Percentiles rank a stretch among this genome's conserved stretches.
phyloP scores from a whole-genome alignment of 352 stramenopile genomes.

The Phytophthora capsici region DNA sequence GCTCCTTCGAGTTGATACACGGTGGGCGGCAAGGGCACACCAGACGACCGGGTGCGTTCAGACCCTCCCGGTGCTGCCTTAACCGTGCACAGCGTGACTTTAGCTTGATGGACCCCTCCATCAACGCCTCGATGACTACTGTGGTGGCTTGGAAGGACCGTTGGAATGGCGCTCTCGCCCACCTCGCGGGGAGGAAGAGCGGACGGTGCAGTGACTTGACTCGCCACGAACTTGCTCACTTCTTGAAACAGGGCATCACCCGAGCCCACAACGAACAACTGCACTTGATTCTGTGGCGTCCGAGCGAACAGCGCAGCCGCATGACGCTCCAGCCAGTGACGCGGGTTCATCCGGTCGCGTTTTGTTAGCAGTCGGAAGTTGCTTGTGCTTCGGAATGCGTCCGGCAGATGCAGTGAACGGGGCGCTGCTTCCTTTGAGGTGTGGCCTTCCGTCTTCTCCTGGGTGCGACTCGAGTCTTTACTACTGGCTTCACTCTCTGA shows the following conservation, averaged over 20 bases:
- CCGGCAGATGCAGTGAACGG: constrained; percentile 23
- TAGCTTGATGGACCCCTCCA: constrained; percentile 51
- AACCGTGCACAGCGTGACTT: constrained; percentile 76
- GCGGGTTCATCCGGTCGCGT: constrained; percentile 44
- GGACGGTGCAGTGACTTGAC: constrained; percentile 64
- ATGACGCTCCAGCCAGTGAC: constrained; percentile 54
- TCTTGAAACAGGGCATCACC: constrained; percentile 74
- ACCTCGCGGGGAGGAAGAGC: constrained; percentile 26
- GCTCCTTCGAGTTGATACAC: constrained; percentile 53
- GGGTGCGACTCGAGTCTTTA: constrained; percentile 17
- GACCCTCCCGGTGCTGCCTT: constrained; percentile 44
- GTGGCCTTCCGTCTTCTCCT: constrained; percentile 11
- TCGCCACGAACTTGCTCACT: constrained; percentile 64
- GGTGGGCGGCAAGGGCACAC: constrained; percentile 18
- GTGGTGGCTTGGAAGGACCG: constrained; percentile 24
- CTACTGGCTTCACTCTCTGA: constrained; percentile 8
- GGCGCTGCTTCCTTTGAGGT: constrained; percentile 8
- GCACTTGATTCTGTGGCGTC: constrained; percentile 69
- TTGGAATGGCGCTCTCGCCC: constrained; percentile 62
- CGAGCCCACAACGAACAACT: constrained; percentile 83
- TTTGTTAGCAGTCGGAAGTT: constrained; percentile 64
- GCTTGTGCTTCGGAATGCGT: constrained; percentile 51
- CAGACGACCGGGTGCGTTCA: constrained; percentile 14
- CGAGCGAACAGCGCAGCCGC: constrained; percentile 49
- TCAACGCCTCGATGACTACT: constrained; percentile 12